Base-by-base conservation (phyloP, 768 basidiomycete species). In the Rhodotorula babjevae region DNA sequence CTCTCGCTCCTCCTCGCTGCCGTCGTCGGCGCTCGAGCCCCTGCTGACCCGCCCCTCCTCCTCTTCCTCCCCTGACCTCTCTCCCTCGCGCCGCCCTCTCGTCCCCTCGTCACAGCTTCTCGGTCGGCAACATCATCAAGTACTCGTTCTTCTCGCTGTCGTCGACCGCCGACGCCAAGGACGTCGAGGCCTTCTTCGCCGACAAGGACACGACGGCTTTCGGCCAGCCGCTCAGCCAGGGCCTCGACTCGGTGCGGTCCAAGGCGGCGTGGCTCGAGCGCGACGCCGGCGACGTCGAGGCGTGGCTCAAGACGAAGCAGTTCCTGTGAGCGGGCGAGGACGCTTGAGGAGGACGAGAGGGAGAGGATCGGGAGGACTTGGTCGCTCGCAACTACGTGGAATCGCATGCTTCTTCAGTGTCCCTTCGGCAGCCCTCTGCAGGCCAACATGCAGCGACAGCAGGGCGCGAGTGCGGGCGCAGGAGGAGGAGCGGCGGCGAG, bases 181-280 rank as follows among this genome's bases (percentile, higher is more conserved):
- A 83, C 31, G 84, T 87, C 23, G 84, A 85, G 63, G 85, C 81
- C 9, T 95, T 91, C 84, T 97, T 93, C 84, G 85, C 88, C 84
- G 89, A 87, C 80, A 80, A 83, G 78, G 80, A 83, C 77, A 67
- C 67, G 33, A 87, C 84, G 83, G 79, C 89, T 87, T 81, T 87
- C 84, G 12, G 87, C 87, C 64, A 89, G 88, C 82, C 84, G 4
- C 82, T 92, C 58, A 83, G 85, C 2, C 90, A 93, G 79, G 84
- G 85, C 12, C 76, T 91, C 76, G 92, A 93, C 76, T 84, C 83
- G 3, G 86, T 93, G 75, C 83, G 84, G 12, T 85, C 89, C 2
- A 85, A 85, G 56, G 82, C 84, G 18, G 85, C 84, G 25, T 90
- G 87, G 84, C 83, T 91, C 52, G 83, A 87, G 83, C 62, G 78